Evolutionary conservation across 805 yeast species (phyloP).

Genomic region (Wickerhamiella domercqiae): DNA sequence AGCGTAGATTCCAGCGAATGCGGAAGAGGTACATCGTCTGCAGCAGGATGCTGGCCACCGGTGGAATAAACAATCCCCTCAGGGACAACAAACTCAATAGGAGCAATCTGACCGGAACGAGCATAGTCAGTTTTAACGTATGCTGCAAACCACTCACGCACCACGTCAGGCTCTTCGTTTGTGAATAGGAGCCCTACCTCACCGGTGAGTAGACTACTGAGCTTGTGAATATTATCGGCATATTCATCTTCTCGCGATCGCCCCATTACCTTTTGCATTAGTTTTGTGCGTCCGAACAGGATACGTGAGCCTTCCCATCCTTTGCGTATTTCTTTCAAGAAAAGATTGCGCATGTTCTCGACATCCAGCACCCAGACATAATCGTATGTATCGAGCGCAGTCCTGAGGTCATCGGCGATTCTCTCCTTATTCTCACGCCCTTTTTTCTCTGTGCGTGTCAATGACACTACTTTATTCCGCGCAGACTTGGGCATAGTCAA

Average conservation of each 20-base stretch:
- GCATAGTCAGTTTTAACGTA: constrained; percentile 72
- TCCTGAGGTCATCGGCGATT: constrained; percentile 80
- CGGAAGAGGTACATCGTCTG: constrained; percentile 92
- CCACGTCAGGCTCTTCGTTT: constrained; percentile 76
- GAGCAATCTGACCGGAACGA: constrained; percentile 74
- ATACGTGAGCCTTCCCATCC: constrained; percentile 89
- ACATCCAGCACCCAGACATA: constrained; percentile 76
- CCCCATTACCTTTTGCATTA: constrained; percentile 85
- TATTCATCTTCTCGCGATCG: constrained; percentile 79
- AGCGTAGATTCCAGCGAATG: constrained; percentile 90
- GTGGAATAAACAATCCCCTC: constrained; percentile 85
- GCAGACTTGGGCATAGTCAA: constrained; percentile 80
- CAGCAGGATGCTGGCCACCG: constrained; percentile 80
- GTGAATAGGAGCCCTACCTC: constrained; percentile 82
- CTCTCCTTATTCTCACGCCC: constrained; percentile 85
- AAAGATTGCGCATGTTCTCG: constrained; percentile 91
- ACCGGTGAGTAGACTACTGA: constrained; percentile 52
- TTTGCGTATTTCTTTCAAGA: constrained; percentile 77
- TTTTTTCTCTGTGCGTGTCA: constrained; percentile 92
- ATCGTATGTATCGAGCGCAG: constrained; percentile 57
- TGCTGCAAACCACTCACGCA: constrained; percentile 68
- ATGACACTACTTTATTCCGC: constrained; percentile 88
- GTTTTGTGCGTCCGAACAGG: constrained; percentile 83
- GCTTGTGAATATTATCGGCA: constrained; percentile 61
- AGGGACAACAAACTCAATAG: constrained; percentile 73